Conservation (phyloP, 331 rosid species). For the Stylosanthes scabra region DNA sequence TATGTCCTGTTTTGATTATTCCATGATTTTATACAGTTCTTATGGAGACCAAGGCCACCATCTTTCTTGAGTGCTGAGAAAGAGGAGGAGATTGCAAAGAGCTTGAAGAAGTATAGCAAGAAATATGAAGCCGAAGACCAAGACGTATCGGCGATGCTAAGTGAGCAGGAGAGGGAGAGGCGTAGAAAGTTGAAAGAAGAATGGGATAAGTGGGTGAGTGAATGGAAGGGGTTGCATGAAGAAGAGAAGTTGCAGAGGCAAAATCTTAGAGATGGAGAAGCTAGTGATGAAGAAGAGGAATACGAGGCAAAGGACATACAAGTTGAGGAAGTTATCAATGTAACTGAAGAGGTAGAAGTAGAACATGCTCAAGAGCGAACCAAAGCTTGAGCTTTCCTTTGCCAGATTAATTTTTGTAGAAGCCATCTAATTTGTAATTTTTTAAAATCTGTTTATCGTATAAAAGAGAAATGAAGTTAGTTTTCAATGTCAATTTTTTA, state of each 20-base stretch:
- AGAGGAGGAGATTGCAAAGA: slow-evolving; percentile 89
- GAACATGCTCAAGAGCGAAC: slow-evolving; percentile 45
- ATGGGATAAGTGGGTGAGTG: slow-evolving; percentile 77
- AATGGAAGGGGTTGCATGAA: slow-evolving; percentile 76
- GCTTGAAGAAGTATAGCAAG: slow-evolving; percentile 88
- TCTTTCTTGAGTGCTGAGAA: slow-evolving; percentile 78
- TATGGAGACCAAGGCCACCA: slow-evolving; percentile 92
- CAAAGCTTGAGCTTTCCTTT: not conserved
- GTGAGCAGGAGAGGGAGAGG: slow-evolving; percentile 90
- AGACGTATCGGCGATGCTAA: slow-evolving; percentile 72
- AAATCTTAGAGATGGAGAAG: slow-evolving; percentile 81
- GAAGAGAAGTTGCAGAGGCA: slow-evolving; percentile 62
- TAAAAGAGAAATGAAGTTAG: too few species aligned
- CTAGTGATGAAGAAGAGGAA: slow-evolving; percentile 89
- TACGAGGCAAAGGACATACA: slow-evolving; percentile 86
- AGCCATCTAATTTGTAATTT: slow-evolving; percentile 6
- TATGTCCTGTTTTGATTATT: not conserved
- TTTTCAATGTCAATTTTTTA: too few species aligned
- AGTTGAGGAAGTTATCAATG: slow-evolving; percentile 69
- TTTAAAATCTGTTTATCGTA: too few species aligned
- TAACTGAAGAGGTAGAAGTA: slow-evolving; percentile 50
- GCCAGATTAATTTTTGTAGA: slow-evolving; percentile 13
- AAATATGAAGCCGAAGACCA: slow-evolving; percentile 88
- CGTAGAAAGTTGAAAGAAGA: slow-evolving; percentile 76
- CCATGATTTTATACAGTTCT: slow-evolving; percentile 52